Evolutionary conservation across 2,329 filamentous ascomycete species (phyloP), one percentile per base, ranked within the genome.

Genomic region (Fulvia fulva): DNA sequence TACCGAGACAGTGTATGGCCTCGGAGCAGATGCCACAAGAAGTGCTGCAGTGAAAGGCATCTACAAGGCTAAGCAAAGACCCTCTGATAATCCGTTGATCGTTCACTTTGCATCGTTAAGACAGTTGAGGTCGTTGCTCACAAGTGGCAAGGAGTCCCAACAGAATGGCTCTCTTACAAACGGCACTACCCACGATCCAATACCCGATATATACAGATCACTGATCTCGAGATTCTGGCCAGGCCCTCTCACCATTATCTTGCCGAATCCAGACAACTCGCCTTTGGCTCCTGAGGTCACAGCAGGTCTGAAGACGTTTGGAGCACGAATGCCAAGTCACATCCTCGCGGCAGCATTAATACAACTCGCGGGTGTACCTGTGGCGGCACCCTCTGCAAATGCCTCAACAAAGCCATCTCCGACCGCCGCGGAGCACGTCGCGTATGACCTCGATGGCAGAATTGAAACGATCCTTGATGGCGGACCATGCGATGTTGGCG

Each of bases 1-100:
- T 0, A 99, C 94, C 0, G 94, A 99, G 76, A 99, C 94, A 0
- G 94, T 99, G 0, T 99, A 99, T 72, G 94, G 94, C 0, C 82
- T 99, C 7, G 94, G 91, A n/a, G 94, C 94, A 14, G 94, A 97
- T 76, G 94, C 94, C 11, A 97, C 92, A 25, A 84, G 91, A 67
- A 91, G 87, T 68, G 80, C 78, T 23, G 89, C 93, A 1, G 93
- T 97, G 6, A 86, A 83, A 69, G 92, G 91, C n/a, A 99, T 99
- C 65, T 99, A 94, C 74, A 81, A 84, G 22, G 91, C 90, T 53
- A 99, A 99, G 76, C 89, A 91, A 56, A 80, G 94, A 56, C 94
- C 94, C 3, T 89, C 88, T 6, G 94, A 99, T 71, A 99, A 99
- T 73, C 94, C 94, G 19, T 83, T 99, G 58, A 99, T 99, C 66